Evolutionary conservation across 1,139 yeast species (phyloP).

Genomic region (Saccharomyces pastorianus): DNA sequence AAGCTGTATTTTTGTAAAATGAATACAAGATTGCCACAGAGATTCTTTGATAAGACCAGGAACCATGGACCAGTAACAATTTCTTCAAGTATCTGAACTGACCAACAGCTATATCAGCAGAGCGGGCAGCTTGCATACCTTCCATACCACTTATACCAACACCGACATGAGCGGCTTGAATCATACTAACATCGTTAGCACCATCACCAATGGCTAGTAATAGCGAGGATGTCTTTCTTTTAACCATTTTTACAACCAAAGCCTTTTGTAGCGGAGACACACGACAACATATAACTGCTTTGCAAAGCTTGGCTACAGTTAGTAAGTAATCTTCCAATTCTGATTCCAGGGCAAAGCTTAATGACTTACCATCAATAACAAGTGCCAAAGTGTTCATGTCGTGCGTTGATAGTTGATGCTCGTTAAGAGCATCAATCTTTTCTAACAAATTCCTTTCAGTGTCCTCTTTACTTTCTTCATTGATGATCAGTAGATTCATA

Average conservation of each 20-base stretch:
- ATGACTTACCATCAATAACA: conserved; percentile 87
- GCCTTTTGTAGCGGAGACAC: conserved; percentile 98
- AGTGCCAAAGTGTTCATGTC: conserved; percentile 81
- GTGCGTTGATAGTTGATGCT: conserved; percentile 53
- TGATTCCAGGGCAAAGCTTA: conserved; percentile 74
- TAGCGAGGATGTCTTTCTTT: conserved; percentile 67
- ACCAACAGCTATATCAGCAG: conserved; percentile 95
- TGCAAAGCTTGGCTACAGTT: conserved; percentile 76
- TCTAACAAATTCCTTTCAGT: conserved; percentile 64
- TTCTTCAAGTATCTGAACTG: conserved; percentile 84
- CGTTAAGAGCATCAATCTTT: conserved; percentile 66
- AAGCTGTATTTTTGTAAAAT: conserved; percentile 88
- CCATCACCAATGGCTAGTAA: conserved; percentile 96
- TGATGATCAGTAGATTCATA: conserved; percentile 84
- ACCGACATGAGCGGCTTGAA: conserved; percentile 98
- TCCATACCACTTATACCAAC: conserved; percentile 98
- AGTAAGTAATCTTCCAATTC: conserved; percentile 73
- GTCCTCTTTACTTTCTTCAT: conserved; percentile 73
- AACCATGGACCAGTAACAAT: conserved; percentile 83
- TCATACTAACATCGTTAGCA: conserved; percentile 97
- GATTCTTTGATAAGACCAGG: conserved; percentile 95
- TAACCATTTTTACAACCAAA: conserved; percentile 85
- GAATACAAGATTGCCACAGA: conserved; percentile 89
- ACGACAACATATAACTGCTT: conserved; percentile 94
- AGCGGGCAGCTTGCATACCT: conserved; percentile 98